phyloP scores from a whole-genome alignment of 2,329 filamentous ascomycete species.

The Pyricularia grisea region DNA sequence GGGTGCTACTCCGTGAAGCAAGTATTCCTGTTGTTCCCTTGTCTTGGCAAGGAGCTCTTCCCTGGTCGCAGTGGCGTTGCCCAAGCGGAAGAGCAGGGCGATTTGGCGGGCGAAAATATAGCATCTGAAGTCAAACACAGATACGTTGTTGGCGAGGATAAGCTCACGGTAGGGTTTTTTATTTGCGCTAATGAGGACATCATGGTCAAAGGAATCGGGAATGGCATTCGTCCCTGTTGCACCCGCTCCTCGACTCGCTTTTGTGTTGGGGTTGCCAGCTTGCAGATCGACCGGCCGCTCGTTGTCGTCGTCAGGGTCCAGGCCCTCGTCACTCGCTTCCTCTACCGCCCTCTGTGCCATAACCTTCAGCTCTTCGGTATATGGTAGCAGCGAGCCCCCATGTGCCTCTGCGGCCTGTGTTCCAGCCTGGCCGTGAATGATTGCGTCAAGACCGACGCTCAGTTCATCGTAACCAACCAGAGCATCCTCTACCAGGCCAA shows the following conservation, averaged over 20 bases:
- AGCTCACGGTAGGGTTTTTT: constrained; percentile 83
- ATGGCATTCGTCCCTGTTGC: constrained; percentile 15
- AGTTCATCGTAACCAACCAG: constrained; percentile 93
- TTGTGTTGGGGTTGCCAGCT: constrained; percentile 16
- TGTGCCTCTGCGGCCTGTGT: constrained; percentile 53
- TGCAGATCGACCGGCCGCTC: constrained; percentile 42
- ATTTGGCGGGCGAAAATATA: constrained; percentile 92
- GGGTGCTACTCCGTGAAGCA: constrained; percentile 47
- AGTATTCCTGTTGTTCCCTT: constrained; percentile 50
- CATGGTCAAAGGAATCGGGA: constrained; percentile 26
- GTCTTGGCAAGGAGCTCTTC: constrained; percentile 55
- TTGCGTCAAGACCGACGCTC: constrained; percentile 73
- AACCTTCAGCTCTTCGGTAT: constrained; percentile 64
- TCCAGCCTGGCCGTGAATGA: constrained; percentile 63
- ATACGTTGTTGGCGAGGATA: constrained; percentile 91
- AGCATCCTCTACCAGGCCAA: constrained; percentile 91
- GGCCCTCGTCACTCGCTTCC: constrained; percentile 15
- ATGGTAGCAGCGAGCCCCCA: constrained; percentile 60
- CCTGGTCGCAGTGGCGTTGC: constrained; percentile 58
- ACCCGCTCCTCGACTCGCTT: constrained; percentile 9
- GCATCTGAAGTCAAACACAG: constrained; percentile 86
- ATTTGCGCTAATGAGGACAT: constrained; percentile 52
- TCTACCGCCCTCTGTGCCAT: constrained; percentile 44
- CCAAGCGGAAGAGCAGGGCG: constrained; percentile 68
- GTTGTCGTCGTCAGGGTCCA: constrained; percentile 21